A percentile compares a stretch with the other conserved stretches of the same genome.
Conservation (phyloP, 176 grass and related monocot genomes). For the Triticum urartu region DNA sequence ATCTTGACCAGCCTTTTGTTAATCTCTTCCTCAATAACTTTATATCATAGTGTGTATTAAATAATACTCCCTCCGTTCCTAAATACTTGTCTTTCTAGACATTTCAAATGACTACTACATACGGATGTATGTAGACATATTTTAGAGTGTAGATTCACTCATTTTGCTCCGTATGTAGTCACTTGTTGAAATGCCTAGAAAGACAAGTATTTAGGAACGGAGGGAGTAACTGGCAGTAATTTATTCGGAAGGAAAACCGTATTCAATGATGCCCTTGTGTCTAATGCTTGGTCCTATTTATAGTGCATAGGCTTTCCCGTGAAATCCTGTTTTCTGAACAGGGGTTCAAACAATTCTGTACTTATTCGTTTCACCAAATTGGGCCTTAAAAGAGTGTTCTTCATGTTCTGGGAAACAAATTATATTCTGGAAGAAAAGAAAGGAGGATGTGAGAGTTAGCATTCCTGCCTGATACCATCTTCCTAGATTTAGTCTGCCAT, state of each 20-base stretch:
- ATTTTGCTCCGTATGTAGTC: too few species aligned
- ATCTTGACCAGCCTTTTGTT: neutral
- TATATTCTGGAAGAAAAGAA: conserved; percentile 62
- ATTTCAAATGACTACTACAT: too few species aligned
- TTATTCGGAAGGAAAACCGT: neutral
- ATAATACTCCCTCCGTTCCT: too few species aligned
- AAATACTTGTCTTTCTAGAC: too few species aligned
- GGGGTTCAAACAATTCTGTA: neutral
- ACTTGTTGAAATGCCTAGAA: too few species aligned
- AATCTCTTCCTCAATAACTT: neutral
- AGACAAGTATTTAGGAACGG: too few species aligned
- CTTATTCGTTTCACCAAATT: neutral
- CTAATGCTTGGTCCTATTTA: neutral
- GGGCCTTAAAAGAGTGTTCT: neutral
- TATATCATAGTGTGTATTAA: neutral
- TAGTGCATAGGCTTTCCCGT: neutral
- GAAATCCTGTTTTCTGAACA: neutral
- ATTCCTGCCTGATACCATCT: conserved; percentile 62
- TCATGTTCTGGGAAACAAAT: conserved; percentile 1
- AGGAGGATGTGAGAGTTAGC: conserved; percentile 45
- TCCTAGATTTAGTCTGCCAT: conserved; percentile 55
- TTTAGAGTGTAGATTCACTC: too few species aligned
- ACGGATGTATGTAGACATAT: too few species aligned
- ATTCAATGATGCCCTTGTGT: neutral
- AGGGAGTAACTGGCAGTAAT: neutral